Base-by-base conservation (phyloP, 768 basidiomycete genomes). In the Amanita rubescens region DNA sequence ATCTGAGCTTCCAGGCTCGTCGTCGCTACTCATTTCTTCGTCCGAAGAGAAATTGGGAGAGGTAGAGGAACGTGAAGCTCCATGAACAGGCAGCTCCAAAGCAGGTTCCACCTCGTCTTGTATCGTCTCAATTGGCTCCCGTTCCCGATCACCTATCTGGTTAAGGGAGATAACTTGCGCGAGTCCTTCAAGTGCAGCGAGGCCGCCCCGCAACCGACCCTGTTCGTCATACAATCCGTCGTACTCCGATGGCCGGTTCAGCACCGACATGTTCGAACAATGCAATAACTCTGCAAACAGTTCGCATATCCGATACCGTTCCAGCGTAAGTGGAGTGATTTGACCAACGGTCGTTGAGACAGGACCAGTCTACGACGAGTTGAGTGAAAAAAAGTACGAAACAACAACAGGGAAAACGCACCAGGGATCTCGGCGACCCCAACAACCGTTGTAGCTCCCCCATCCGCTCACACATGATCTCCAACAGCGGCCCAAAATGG, bases 221-320 rank as follows among this genome's bases (percentile, higher is more conserved):
- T 90, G 82, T 1, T 75, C 71, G 62, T 91, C 90, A 67, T 92
- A 94, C n/a, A 84, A 71, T 20, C 80, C 75, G 43, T 81, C 78
- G 52, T 77, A 83, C 44, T 86, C 83, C 0, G 79, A 64, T 1
- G 80, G 69, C 9, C 96, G 90, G 65, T 98, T 98, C 24, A 98
- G 75, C 20, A 98, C 79, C 5, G 90, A 85, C 95, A 99, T 98
- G 63, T 96, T 98, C 15, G 96, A 98, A 66, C 94, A 96, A 64
- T 99, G 96, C 22, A 98, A 72, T 5, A 99, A 81, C 65, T 99
- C 96, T 17, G 95, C 96, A 61, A 95, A 94, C 11, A 99, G 76
- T 68, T 99, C 96, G 69, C 93, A 90, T 61, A 98, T 93, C 9
- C 95, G 84, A 68, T 92, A 96, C 14, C 96, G 85, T 66, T 98